Evolutionary conservation across 2,329 filamentous ascomycete genomes (phyloP).

Genomic region (Alternaria arborescens): DNA sequence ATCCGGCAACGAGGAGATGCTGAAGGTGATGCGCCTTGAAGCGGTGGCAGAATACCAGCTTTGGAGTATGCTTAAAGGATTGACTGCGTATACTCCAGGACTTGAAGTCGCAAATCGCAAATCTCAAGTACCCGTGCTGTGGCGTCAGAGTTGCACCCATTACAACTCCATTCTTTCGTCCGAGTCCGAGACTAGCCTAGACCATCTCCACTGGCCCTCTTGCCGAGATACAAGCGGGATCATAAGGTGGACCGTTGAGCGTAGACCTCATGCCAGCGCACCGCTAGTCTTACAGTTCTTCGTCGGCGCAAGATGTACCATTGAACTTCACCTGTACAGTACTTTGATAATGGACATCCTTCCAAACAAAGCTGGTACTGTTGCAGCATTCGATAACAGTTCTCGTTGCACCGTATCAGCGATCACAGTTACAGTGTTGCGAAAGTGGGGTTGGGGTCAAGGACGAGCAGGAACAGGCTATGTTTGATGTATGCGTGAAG

Average conservation of each 20-base stretch:
- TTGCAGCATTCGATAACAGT: background rate
- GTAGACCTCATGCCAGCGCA: background rate
- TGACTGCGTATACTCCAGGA: background rate
- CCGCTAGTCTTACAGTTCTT: background rate
- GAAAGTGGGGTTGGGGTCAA: no score
- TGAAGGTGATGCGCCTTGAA: background rate
- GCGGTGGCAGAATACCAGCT: background rate
- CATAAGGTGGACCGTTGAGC: background rate
- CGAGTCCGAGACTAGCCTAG: background rate
- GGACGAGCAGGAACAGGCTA: no score
- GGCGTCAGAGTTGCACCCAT: background rate
- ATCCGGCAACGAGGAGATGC: conserved; percentile 8
- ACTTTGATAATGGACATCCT: background rate
- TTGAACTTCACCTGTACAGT: background rate
- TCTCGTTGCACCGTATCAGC: background rate
- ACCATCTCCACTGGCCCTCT: background rate
- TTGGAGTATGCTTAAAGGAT: background rate
- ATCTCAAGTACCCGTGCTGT: background rate
- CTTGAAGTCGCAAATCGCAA: background rate
- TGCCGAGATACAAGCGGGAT: background rate
- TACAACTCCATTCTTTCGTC: background rate
- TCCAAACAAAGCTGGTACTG: background rate
- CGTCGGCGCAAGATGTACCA: background rate
- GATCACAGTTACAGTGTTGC: no score
- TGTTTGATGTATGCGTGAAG: no score